Evolutionary conservation across 495 filamentous ascomycete genomes (phyloP), one percentile per base, ranked within the genome.

Genomic region (Lasiosphaeria miniovina): DNA sequence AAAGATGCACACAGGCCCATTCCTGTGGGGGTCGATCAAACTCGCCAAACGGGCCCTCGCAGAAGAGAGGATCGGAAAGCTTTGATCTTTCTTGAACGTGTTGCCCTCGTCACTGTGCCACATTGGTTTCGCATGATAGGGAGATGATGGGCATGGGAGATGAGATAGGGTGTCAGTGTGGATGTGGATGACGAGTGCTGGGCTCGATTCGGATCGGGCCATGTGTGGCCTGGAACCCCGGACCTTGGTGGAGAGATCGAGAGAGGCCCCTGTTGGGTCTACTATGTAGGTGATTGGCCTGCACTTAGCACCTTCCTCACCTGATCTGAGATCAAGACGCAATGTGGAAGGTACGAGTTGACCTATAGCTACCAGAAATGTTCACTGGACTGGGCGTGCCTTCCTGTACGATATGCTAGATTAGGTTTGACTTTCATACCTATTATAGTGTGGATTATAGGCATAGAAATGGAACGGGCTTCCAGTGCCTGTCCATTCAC

Each of bases 21-120:
- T 4, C 15, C 15, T 14, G 43, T 46, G 43, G 43, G 36, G 12
- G 54, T 32, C 43, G 40, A 56, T 56, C 54, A 56, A 56, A 56
- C 54, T 36, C 55, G 43, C 15, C 43, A 46, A 46, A n/a, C 11
- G 43, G 15, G 11, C 4, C 3, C 12, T 14, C 15, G 8, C 12
- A 9, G 15, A 46, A 41, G 7, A 41, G 14, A 24, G 24, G 24
- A 24, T 24, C 14, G 38, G 14, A 41, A 41, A 14, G 38, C 38
- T 8, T 14, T 14, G 14, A 14, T 14, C 8, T 41, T 41, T 8
- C 8, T 41, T 8, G 8, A 41, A 41, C 38, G 7, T 41, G 7
- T 14, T 41, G 38, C 8, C 14, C 14, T 8, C 38, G 38, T 3
- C 8, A 8, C 38, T 41, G 38, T 7, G 12, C 38, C 38, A 41